Evolutionary conservation across 306 rosid genomes (phyloP), one percentile per base, ranked within the genome.

Genomic region (Fragaria ananassa): DNA sequence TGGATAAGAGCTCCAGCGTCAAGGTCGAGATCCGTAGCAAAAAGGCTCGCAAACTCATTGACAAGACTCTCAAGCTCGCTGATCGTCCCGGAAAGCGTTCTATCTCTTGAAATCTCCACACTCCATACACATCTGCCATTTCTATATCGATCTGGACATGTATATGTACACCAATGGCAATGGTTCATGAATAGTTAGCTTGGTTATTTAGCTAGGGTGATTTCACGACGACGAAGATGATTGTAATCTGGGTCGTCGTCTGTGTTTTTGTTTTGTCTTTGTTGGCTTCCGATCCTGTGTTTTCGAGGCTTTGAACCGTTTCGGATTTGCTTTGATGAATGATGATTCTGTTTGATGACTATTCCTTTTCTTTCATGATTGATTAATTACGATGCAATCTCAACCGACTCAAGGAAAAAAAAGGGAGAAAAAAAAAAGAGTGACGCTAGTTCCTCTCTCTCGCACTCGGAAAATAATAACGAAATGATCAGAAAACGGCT

Each of bases 21-120:
- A 88, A 72, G 84, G 96, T 95, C 0, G 98, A 95, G 89, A 95
- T 95, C 86, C 96, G 97, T 4, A 95, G 98, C 92, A 84, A 84
- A 62, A 90, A 89, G 65, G 96, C 98, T 74, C 92, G 96, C 18
- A 86, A 74, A 61, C 83, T 95, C 69, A 95, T 95, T 3, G 95
- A 95, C 44, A 92, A 94, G 83, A 95, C 98, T 3, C 76, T 95
- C 82, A 83, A 95, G 81, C 88, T 86, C 50, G 96, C 98, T 65
- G 96, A 90, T 83, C 81, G 46, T 10, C 96, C 92, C 0, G 84
- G 86, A 66, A 78, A 84, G 49, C 81, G 39, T 14, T 21, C 81
- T 68, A 6, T 78, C 63, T 39, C 73, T 72, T 88, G 54, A 21
- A 1, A 13, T 58, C 0, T 56, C 46, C 11, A 10, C 39, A 29